These are phyloP conservation scores for Leccinum sublutescens DNA, from an alignment of 768 basidiomycete species.

Conservation along the genomic window DNA sequence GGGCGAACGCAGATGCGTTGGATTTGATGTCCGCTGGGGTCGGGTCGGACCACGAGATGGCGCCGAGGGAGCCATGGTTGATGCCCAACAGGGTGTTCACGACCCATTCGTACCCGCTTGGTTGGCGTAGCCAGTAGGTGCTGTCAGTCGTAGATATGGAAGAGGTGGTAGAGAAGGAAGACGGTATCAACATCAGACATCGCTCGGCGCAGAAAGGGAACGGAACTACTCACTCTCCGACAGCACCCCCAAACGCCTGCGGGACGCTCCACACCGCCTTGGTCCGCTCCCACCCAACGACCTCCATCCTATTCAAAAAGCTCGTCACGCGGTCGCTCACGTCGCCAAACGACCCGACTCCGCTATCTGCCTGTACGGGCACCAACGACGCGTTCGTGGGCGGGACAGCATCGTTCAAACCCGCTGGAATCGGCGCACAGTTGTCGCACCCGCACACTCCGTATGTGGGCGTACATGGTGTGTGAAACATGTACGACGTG, in stretches of 20 bases:
- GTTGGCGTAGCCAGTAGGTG: conserved; percentile 46
- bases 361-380: conserved; percentile 22
- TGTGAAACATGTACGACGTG: conserved; percentile 57
- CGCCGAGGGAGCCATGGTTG: conserved; percentile 65
- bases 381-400: conserved; percentile 19
- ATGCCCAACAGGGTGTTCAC: conserved; percentile 63
- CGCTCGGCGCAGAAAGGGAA: no score
- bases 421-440: conserved; percentile 46
- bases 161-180: no score
- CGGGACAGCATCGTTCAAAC: conserved; percentile 33
- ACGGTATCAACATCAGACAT: no score
- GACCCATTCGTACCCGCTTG: conserved; percentile 67
- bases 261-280: conserved; percentile 78
- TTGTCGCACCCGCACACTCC: conserved; percentile 75
- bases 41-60: conserved; percentile 51
- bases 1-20: conserved; percentile 49
- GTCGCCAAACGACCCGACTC: conserved; percentile 50
- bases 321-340: conserved; percentile 67
- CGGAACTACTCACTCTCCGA: conserved; percentile 22
- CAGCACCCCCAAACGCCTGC: conserved; percentile 63
- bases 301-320: conserved; percentile 53
- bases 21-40: conserved; percentile 52
- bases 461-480: conserved; percentile 59
- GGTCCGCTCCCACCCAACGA: conserved; percentile 63
- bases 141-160: no score